Evolutionary conservation across 345 rosid species (phyloP).

Genomic region (Bruguiera parviflora): DNA sequence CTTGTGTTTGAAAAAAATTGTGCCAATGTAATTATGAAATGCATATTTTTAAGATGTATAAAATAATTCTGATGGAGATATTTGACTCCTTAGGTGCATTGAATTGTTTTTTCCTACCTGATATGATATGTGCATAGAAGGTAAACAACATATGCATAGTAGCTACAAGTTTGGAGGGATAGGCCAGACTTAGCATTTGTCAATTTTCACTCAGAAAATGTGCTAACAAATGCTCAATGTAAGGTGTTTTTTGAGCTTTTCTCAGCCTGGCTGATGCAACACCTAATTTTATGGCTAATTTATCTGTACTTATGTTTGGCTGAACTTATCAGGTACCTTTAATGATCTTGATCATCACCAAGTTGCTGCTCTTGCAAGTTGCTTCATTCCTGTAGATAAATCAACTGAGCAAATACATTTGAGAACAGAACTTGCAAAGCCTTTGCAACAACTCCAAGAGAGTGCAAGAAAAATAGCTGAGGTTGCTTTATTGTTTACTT

Average conservation of each 20-base stretch:
- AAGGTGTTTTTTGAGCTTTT: conserved; percentile 8
- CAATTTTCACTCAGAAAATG: not conserved
- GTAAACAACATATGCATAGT: not conserved
- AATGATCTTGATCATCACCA: conserved; percentile 96
- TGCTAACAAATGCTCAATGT: not conserved
- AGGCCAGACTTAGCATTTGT: not conserved
- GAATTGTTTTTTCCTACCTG: not conserved
- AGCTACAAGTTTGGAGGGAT: not conserved
- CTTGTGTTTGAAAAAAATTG: not conserved
- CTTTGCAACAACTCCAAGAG: conserved; percentile 93
- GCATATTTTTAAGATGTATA: not conserved
- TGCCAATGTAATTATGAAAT: not conserved
- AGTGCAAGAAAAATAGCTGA: conserved; percentile 96
- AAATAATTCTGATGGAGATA: not conserved
- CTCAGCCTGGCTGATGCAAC: not conserved
- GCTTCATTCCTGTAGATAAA: conserved; percentile 97
- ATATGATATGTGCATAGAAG: not conserved
- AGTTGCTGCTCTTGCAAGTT: conserved; percentile 96
- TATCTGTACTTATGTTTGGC: not conserved
- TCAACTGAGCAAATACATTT: conserved; percentile 80
- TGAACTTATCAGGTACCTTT: conserved; percentile 63
- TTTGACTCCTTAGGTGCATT: not conserved
- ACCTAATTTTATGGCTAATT: not conserved
- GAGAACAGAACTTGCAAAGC: conserved; percentile 84
- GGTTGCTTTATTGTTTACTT: conserved; percentile 35